These are phyloP conservation scores for Sarocladium strictum DNA, from an alignment of 2,329 filamentous ascomycete genomes.

Conservation along the genomic window DNA sequence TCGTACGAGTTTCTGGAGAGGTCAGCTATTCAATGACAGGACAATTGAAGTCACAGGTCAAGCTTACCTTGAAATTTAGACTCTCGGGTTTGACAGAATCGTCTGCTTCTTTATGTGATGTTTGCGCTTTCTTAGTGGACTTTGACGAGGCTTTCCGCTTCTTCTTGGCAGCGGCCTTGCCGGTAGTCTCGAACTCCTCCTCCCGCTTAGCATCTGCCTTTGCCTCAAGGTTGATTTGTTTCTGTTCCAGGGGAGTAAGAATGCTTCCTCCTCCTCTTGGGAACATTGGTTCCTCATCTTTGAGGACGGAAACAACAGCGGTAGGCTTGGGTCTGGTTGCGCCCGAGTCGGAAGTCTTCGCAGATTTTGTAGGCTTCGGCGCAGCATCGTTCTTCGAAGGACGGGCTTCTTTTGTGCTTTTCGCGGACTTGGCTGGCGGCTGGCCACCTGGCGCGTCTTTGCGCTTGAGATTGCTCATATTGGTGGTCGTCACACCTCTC, in stretches of 20 bases:
- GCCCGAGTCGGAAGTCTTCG: constrained; percentile 16
- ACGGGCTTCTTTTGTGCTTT: constrained; percentile 37
- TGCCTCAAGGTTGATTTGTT: constrained; percentile 91
- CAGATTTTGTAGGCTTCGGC: constrained; percentile 22
- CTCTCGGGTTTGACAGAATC: constrained; percentile 70
- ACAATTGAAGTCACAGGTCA: background rate
- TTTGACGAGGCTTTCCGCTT: constrained; percentile 49
- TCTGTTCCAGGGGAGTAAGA: constrained; percentile 88
- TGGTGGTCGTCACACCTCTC: constrained; percentile 22
- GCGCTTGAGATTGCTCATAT: constrained; percentile 52
- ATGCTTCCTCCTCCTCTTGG: constrained; percentile 88
- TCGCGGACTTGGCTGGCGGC: constrained; percentile 42
- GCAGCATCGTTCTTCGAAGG: constrained; percentile 40
- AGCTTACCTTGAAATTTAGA: constrained; percentile 74
- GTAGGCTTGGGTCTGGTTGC: constrained; percentile 20
- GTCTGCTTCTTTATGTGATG: constrained; percentile 38
- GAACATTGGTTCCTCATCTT: constrained; percentile 83
- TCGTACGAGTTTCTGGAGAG: constrained; percentile 65
- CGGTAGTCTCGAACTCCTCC: constrained; percentile 55
- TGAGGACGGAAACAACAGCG: constrained; percentile 41
- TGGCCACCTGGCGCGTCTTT: constrained; percentile 50
- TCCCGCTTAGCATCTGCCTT: constrained; percentile 89
- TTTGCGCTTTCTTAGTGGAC: constrained; percentile 46
- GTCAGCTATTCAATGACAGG: constrained; percentile 7
- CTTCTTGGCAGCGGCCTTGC: constrained; percentile 44